Conservation (phyloP, 2,329 filamentous ascomycete genomes). For the Lasiodiplodia hormozganensis region DNA sequence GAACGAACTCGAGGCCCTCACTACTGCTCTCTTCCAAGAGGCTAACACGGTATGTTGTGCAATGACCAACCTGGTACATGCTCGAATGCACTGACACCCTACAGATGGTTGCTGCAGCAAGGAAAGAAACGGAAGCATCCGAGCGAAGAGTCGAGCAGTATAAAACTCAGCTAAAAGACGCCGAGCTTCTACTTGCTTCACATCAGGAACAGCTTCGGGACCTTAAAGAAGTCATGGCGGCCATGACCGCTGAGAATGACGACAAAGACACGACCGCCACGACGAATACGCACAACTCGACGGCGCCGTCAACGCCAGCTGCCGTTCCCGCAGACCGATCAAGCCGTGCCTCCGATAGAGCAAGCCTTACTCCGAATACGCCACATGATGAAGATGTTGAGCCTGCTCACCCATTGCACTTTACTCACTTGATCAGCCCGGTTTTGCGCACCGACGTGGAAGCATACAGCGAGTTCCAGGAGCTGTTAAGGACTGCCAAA, state of each 20-base stretch:
- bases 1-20: constrained; percentile 87
- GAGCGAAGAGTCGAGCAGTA: constrained; percentile 89
- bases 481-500: constrained; percentile 70
- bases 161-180: constrained; percentile 83
- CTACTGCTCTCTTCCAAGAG: constrained; percentile 94
- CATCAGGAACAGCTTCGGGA: constrained; percentile 93
- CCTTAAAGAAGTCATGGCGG: constrained; percentile 90
- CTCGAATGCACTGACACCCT: constrained; percentile 33
- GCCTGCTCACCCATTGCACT: constrained; percentile 72
- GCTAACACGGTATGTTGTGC: constrained; percentile 74
- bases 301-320: constrained; percentile 79
- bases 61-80: background rate
- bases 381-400: constrained; percentile 59
- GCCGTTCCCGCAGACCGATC: constrained; percentile 64
- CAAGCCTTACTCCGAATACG: constrained; percentile 56
- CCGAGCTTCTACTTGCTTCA: constrained; percentile 81
- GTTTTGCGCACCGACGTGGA: constrained; percentile 82
- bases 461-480: constrained; percentile 84
- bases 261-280: constrained; percentile 64
- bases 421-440: constrained; percentile 82
- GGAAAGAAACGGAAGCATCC: constrained; percentile 80
- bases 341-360: constrained; percentile 66
- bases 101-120: constrained; percentile 88
- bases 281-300: constrained; percentile 69
- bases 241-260: constrained; percentile 76